Conservation (phyloP, 768 basidiomycete genomes). For the Termitomyces sp. region DNA sequence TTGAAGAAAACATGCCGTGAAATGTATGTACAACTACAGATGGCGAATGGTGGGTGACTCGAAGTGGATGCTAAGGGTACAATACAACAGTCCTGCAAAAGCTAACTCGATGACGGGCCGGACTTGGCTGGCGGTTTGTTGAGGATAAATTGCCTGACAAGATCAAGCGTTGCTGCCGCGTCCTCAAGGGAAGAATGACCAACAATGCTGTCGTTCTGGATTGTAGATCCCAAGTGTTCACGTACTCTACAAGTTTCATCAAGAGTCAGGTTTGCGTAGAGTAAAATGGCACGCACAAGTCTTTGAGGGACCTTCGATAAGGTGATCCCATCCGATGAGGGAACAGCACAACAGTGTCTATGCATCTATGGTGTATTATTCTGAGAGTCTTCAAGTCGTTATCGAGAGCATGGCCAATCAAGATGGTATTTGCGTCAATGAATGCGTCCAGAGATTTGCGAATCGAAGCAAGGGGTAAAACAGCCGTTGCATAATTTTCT, state of each 20-base stretch:
- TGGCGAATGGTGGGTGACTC: background rate
- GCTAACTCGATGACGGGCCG: conserved; percentile 6
- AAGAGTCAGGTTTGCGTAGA: background rate
- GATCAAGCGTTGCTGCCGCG: conserved; percentile 82
- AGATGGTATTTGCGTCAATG: conserved; percentile 78
- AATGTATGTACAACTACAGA: background rate
- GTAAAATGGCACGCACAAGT: conserved; percentile 55
- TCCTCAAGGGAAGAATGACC: conserved; percentile 94
- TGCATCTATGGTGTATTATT: conserved; percentile 78
- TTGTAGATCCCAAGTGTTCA: conserved; percentile 76
- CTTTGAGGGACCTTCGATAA: conserved; percentile 76
- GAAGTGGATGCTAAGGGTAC: no score
- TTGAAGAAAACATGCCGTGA: no score
- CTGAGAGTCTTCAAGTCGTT: conserved; percentile 92
- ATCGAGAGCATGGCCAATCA: conserved; percentile 90
- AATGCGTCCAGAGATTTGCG: conserved; percentile 66
- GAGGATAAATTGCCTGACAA: conserved; percentile 79
- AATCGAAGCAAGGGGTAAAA: conserved; percentile 63
- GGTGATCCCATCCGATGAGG: conserved; percentile 76
- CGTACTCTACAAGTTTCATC: conserved; percentile 55
- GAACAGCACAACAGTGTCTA: conserved; percentile 88
- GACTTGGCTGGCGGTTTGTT: conserved; percentile 46
- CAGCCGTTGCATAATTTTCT: conserved; percentile 58
- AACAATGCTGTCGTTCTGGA: conserved; percentile 75
- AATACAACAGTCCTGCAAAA: background rate